Conservation (phyloP, 2,329 filamentous ascomycete species). For the Penicillium brevicompactum region DNA sequence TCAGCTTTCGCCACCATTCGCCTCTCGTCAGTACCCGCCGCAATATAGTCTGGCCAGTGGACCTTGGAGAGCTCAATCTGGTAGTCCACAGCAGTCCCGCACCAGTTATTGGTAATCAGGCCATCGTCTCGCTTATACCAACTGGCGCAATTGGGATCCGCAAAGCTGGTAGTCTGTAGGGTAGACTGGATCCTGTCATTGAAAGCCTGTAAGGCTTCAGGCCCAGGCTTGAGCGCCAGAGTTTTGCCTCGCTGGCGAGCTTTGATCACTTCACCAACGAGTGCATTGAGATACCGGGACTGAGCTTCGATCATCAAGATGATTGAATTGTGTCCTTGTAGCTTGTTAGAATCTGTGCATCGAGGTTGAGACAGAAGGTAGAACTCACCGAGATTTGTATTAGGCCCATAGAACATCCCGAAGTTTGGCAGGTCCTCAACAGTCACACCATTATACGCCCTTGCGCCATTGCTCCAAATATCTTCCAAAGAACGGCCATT, state of each 20-base stretch:
- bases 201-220: constrained; percentile 42
- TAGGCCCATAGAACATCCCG: constrained; percentile 61
- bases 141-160: constrained; percentile 55
- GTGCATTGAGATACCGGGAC: constrained; percentile 54
- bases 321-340: constrained; percentile 56
- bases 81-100: constrained; percentile 57
- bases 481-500: constrained; percentile 47
- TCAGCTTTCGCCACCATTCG: constrained; percentile 26
- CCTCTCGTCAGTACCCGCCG: constrained; percentile 28
- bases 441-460: constrained; percentile 54
- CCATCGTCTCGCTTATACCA: constrained; percentile 62
- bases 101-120: constrained; percentile 61
- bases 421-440: constrained; percentile 59
- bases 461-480: constrained; percentile 58
- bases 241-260: constrained; percentile 44
- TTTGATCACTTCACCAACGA: constrained; percentile 53
- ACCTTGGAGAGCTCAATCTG: constrained; percentile 45
- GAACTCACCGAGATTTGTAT: constrained; percentile 50
- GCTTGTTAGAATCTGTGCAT: background rate
- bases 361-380: background rate
- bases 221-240: constrained; percentile 51
- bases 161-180: constrained; percentile 51
- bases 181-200: constrained; percentile 51
- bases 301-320: constrained; percentile 66
- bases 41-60: constrained; percentile 34